Conservation (phyloP, 805 yeast species). For the Candida arabinofermentans region DNA sequence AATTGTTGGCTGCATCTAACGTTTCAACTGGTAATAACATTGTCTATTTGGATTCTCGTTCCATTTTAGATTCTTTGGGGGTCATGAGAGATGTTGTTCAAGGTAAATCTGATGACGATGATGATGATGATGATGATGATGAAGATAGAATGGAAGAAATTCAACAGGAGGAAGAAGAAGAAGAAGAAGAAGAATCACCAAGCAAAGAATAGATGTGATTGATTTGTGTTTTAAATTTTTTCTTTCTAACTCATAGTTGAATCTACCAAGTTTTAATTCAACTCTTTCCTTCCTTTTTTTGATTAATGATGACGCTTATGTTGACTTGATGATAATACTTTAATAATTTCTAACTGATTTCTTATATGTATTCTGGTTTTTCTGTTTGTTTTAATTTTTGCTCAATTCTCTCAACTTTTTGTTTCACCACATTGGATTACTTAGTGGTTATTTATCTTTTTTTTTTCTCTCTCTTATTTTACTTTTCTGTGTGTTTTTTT, state of each 20-base stretch:
- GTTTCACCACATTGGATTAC: no score
- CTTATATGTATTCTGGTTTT: not conserved
- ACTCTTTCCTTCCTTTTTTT: no score
- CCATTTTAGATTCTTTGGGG: constrained; percentile 52
- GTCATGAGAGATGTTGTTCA: constrained; percentile 34
- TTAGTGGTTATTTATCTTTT: not conserved
- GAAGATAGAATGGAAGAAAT: constrained; percentile 22
- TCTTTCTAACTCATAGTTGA: no score
- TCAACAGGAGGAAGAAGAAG: constrained; percentile 10
- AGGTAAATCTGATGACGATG: constrained; percentile 24
- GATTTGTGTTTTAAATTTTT: constrained; percentile 3
- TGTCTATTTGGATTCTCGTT: constrained; percentile 59
- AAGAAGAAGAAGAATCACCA: not conserved
- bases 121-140: constrained; percentile 23
- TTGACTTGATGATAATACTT: not conserved
- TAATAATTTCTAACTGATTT: not conserved
- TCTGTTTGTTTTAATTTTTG: constrained; percentile 1
- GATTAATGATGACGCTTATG: not conserved
- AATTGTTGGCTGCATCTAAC: constrained; percentile 37
- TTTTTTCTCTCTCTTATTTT: not conserved
- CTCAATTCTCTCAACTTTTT: constrained; percentile 2
- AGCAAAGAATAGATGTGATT: not conserved
- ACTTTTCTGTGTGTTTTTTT: not conserved
- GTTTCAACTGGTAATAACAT: constrained; percentile 60
- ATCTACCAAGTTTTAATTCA: no score